Evolutionary conservation across 2,329 filamentous ascomycete species (phyloP).

Genomic region (Fusarium illudens): DNA sequence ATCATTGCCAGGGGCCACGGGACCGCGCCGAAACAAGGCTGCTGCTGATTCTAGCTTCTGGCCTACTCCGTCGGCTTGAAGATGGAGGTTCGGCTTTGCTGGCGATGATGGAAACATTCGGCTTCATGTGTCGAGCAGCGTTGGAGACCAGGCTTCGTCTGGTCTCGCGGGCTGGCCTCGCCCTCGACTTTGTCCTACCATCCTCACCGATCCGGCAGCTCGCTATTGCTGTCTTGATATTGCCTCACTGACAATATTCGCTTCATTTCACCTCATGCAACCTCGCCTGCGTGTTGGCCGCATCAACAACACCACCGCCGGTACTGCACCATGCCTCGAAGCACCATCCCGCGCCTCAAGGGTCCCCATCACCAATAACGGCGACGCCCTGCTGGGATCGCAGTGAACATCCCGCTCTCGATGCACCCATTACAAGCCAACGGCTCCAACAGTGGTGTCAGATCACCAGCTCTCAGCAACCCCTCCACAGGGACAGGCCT

Average conservation of each 20-base stretch:
- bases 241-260: neutral
- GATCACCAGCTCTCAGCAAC: neutral
- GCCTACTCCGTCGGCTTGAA: neutral
- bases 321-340: neutral
- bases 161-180: neutral
- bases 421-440: neutral
- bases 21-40: slow-evolving; percentile 1
- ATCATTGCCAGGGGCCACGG: neutral
- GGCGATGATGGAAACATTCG: neutral
- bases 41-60: neutral
- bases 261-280: slow-evolving; percentile 1
- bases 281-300: neutral
- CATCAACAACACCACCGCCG: neutral
- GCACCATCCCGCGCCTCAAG: neutral
- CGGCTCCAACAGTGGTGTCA: neutral
- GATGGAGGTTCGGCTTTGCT: neutral
- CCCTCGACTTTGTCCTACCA: neutral
- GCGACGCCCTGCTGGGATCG: neutral
- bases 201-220: neutral
- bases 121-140: neutral
- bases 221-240: neutral
- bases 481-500: slow-evolving; percentile 1
- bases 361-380: neutral
- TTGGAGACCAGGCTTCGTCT: neutral
- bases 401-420: neutral